Evolutionary conservation across 2,329 filamentous ascomycete genomes (phyloP), one percentile per base, ranked within the genome.

Genomic region (Malbranchea zuffiana): DNA sequence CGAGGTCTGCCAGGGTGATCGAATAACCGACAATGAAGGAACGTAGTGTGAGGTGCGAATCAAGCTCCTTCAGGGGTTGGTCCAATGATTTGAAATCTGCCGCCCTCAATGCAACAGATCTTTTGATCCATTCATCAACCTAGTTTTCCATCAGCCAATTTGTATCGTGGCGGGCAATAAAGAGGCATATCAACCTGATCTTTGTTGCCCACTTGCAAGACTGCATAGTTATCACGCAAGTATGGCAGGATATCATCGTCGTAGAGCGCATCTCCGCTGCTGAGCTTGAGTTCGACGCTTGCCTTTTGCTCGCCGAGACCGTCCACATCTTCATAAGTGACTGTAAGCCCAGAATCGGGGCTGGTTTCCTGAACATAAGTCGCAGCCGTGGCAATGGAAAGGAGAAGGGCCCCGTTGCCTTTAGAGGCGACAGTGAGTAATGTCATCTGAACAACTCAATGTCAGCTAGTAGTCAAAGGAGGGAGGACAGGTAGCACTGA

Each of bases 31-130:
- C 41, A 17, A 50, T 44, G 29, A 41, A 42, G 16, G 46, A 46
- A 13, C 46, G 47, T 5, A 50, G 39, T 6, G 37, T 45, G 21
- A 50, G 38, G 35, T 50, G 47, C 10, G 45, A 37, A 13, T 50
- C 44, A 3, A 50, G 38, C 23, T 50, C 47, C 21, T 47, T 47
- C 40, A 49, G 26, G 2, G 45, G 42, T 23, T 45, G 40, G 8
- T 49, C 46, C 28, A 49, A 32, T 6, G 43, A 25, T 30, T 49
- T 49, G 32, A 49, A 49, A 17, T 49, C 41, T 5, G 39, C 20
- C 23, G 30, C 20, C 25, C 27, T 37, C 13, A 49, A 34, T 16
- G 40, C 41, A 10, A 25, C 19, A 18, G 47, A 39, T 15, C 46
- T 34, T 25, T 43, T 36, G 24, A 49, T 8, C 47, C 47, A 49